Evolutionary conservation across 441 rosid genomes (phyloP), one percentile per base, ranked within the genome.

Genomic region (Bruguiera hainesii): DNA sequence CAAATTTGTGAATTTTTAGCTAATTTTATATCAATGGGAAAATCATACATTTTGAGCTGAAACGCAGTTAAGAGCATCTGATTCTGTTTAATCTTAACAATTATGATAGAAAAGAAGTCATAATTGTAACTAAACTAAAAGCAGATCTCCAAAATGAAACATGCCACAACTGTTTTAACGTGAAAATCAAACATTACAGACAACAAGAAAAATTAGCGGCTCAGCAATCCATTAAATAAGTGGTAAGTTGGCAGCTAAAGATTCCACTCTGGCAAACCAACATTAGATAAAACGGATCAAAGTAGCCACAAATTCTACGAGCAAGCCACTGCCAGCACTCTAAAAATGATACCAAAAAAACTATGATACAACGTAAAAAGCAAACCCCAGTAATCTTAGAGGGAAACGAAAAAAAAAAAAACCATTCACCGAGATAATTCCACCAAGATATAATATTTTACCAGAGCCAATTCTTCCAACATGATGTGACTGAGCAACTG

Each of bases 401-500:
- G 46, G 60, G 48, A 23, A 23, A 23, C 23, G 64, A 20, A 52
- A 37, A 6, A 18, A 51, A 10, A 18, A 56, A 53, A 61, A 33
- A 61, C 26, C 63, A 21, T 57, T 59, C 3, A 46, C 31, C 21
- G n/a, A 68, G 26, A 68, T 10, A 20, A n/a, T 61, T 39, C 5
- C n/a, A 10, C 16, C 4, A 62, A 66, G 5, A 57, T 61, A 4
- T 48, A 74, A 67, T 10, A 57, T 20, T 64, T 73, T 73, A 91
- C 97, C 97, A 80, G 91, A 93, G 75, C 72, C 74, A 79, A 71
- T 82, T 73, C 87, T 77, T 65, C 53, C 66, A 57, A 75, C 77
- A 83, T 84, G 91, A 68, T 85, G 80, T 68, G 97, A 82, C 85
- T 85, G 96, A 76, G 81, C 56, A 74, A 81, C 75, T 31, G 95